Percentiles rank a stretch among this genome's conserved stretches.
Conservation (phyloP, 2,329 filamentous ascomycete species). For the Cordyceps cateniannulata region DNA sequence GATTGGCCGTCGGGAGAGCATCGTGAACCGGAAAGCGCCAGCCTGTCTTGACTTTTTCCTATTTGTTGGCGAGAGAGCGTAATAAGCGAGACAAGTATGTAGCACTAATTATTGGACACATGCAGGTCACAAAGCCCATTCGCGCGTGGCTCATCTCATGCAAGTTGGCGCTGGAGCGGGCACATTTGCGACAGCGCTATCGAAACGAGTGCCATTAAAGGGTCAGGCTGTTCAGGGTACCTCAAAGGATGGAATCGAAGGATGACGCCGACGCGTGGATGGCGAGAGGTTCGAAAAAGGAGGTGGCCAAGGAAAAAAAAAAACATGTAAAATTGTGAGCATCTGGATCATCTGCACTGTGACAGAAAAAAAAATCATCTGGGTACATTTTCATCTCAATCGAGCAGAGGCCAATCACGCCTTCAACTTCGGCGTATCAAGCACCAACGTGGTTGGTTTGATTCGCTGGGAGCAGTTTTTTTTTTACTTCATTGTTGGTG, state of each 20-base stretch:
- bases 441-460: constrained; percentile 1
- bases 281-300: neutral
- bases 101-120: no score
- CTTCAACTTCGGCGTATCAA: neutral
- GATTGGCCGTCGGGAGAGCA: neutral
- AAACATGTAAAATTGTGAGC: no score
- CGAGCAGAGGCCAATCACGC: neutral
- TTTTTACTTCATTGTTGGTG: neutral
- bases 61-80: neutral
- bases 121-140: no score
- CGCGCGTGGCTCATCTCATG: no score
- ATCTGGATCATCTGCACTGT: no score
- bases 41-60: neutral
- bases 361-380: no score
- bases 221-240: no score
- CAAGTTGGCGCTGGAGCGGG: neutral
- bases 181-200: neutral
- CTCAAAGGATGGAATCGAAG: no score
- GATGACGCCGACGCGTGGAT: no score
- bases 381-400: no score
- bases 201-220: neutral
- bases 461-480: neutral
- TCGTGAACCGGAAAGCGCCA: neutral
- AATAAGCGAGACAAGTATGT: no score
- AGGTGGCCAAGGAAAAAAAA: neutral